phyloP scores from a whole-genome alignment of 2,329 filamentous ascomycete genomes.

The Tolypocladium tropicale region DNA sequence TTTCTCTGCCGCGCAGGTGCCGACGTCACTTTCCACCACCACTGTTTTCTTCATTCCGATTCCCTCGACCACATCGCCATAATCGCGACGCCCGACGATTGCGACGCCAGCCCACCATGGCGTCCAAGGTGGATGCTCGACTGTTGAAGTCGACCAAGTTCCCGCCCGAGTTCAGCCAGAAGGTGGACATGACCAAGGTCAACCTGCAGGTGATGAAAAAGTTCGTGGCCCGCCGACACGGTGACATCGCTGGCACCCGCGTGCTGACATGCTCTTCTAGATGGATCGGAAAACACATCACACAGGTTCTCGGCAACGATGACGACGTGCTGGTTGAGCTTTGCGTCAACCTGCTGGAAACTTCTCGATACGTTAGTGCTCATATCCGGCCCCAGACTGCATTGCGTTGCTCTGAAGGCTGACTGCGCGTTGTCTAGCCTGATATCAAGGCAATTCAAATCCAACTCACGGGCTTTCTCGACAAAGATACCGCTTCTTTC shows the following conservation, averaged over 20 bases:
- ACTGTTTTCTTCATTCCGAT: not conserved
- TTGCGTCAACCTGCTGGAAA: constrained; percentile 60
- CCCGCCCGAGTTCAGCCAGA: constrained; percentile 83
- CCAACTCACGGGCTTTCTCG: constrained; percentile 86
- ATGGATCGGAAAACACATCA: constrained; percentile 88
- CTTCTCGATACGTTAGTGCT: constrained; percentile 53
- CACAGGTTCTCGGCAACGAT: constrained; percentile 79
- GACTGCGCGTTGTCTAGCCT: constrained; percentile 47
- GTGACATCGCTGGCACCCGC: constrained; percentile 6
- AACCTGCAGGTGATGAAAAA: constrained; percentile 98
- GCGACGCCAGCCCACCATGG: constrained; percentile 43
- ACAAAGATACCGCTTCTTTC: constrained; percentile 80
- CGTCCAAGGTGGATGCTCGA: constrained; percentile 78
- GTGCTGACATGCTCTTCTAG: constrained; percentile 32
- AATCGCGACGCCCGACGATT: not conserved
- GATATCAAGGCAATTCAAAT: constrained; percentile 95
- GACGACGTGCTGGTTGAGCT: constrained; percentile 95
- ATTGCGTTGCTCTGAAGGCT: constrained; percentile 7
- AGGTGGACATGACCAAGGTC: constrained; percentile 96
- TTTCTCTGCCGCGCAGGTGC: constrained; percentile 1
- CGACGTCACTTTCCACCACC: constrained; percentile 19
- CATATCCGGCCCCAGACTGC: constrained; percentile 2
- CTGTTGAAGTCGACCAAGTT: constrained; percentile 88
- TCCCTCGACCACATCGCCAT: not conserved
- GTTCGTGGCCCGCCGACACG: constrained; percentile 34